Percentiles rank a stretch among this genome's conserved stretches.
Conservation (phyloP, 345 rosid genomes). For the Linum tenue region DNA sequence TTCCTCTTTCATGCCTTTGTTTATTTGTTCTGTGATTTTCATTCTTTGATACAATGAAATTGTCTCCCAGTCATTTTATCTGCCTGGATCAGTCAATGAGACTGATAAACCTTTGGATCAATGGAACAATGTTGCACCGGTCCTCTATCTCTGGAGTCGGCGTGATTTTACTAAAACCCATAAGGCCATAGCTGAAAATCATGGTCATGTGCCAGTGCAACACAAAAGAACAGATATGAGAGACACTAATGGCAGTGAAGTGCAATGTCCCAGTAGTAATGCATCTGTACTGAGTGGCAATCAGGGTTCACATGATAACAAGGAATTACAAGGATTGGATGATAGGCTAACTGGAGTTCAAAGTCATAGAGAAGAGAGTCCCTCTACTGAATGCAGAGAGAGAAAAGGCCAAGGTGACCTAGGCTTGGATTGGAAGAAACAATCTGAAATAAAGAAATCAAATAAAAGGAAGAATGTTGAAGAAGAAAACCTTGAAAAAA, state of each 20-base stretch:
- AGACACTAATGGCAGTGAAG: slow-evolving; percentile 18
- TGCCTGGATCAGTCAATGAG: slow-evolving; percentile 71
- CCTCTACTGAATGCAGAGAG: slow-evolving; percentile 8
- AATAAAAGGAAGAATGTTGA: slow-evolving; percentile 19
- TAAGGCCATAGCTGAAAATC: slow-evolving; percentile 47
- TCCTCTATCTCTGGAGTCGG: slow-evolving; percentile 87
- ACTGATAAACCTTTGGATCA: slow-evolving; percentile 65
- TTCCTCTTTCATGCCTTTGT: slow-evolving; percentile 6
- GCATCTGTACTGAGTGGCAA: slow-evolving; percentile 15
- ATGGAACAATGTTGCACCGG: slow-evolving; percentile 64
- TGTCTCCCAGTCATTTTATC: slow-evolving; percentile 66
- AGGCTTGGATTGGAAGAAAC: slow-evolving; percentile 17
- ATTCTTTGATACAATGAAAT: neutral
- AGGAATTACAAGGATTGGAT: slow-evolving; percentile 22
- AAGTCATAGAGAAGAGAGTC: slow-evolving; percentile 14
- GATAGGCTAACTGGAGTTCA: neutral
- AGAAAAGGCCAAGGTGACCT: slow-evolving; percentile 20
- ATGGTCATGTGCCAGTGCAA: slow-evolving; percentile 37
- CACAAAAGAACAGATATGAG: slow-evolving; percentile 15
- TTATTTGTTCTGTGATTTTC: neutral
- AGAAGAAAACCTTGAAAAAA: slow-evolving; percentile 16
- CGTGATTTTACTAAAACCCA: slow-evolving; percentile 49
- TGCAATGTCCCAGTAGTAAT: slow-evolving; percentile 7
- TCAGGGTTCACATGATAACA: slow-evolving; percentile 16
- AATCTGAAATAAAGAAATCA: slow-evolving; percentile 17